Evolutionary conservation across 2,329 filamentous ascomycete species (phyloP).

Genomic region (Aspergillus fumigatiaffinis): DNA sequence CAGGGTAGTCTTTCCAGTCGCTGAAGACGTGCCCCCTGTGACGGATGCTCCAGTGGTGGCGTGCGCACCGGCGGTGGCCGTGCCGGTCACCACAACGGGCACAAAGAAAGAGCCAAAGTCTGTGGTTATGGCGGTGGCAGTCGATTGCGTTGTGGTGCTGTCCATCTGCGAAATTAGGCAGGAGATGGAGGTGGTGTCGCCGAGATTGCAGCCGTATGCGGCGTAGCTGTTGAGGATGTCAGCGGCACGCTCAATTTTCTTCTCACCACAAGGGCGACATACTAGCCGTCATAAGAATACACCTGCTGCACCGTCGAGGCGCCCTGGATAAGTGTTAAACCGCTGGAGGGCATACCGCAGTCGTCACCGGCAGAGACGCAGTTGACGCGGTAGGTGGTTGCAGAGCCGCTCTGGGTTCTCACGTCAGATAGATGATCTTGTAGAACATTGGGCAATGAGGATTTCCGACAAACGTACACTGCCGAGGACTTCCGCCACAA

Average conservation of each 20-base stretch:
- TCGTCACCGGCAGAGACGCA: slow-evolving; percentile 8
- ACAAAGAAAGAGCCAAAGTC: not conserved
- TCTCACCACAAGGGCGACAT: slow-evolving; percentile 1
- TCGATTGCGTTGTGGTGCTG: slow-evolving; percentile 11
- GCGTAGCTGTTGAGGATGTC: slow-evolving; percentile 1
- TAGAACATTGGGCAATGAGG: not conserved
- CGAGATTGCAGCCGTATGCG: slow-evolving; percentile 18
- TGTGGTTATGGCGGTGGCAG: slow-evolving; percentile 16
- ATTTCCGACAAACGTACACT: not conserved
- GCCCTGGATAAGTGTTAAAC: slow-evolving; percentile 10
- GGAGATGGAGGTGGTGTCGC: slow-evolving; percentile 23
- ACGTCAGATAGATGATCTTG: not conserved
- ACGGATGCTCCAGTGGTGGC: slow-evolving; percentile 9
- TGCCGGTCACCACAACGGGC: slow-evolving; percentile 18
- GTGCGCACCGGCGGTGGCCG: slow-evolving; percentile 18
- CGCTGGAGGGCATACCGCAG: slow-evolving; percentile 9
- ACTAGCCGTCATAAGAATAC: slow-evolving; percentile 9
- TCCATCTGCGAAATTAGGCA: slow-evolving; percentile 18
- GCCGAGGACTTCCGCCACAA: not conserved
- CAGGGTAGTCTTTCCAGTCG: slow-evolving; percentile 9
- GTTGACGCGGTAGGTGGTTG: slow-evolving; percentile 18
- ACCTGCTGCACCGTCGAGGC: slow-evolving; percentile 3
- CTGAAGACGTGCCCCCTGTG: slow-evolving; percentile 14
- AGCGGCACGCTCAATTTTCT: not conserved
- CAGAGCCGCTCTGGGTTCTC: slow-evolving; percentile 9